phyloP scores from a whole-genome alignment of 2,329 filamentous ascomycete genomes.

The Bipolaris gigantea region DNA sequence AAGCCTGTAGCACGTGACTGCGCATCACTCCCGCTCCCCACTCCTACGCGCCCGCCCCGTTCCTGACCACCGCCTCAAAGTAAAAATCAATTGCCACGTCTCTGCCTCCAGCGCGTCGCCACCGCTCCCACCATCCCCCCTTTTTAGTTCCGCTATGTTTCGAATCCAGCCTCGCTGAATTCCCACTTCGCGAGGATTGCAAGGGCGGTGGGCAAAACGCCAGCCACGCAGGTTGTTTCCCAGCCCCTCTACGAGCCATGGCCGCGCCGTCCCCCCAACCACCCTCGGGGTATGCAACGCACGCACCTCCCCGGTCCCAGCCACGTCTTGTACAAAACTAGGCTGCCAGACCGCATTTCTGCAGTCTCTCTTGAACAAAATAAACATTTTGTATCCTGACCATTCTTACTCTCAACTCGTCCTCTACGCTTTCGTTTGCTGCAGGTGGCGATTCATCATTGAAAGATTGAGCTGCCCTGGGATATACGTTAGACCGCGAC shows the following conservation, averaged over 20 bases:
- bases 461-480: too few relatives aligned
- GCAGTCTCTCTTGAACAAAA: not conserved
- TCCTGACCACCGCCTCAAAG: not conserved
- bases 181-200: too few relatives aligned
- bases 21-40: conserved; percentile 1
- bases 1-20: conserved; percentile 15
- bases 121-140: not conserved
- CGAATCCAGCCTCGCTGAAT: conserved; percentile 19
- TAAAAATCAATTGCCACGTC: not conserved
- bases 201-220: not conserved
- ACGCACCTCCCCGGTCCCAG: conserved; percentile 19
- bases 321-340: conserved; percentile 35
- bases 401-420: not conserved
- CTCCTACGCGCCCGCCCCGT: not conserved
- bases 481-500: too few relatives aligned
- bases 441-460: too few relatives aligned
- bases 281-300: conserved; percentile 15
- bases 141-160: conserved; percentile 7
- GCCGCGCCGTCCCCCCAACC: conserved; percentile 23
- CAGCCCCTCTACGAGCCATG: conserved; percentile 12
- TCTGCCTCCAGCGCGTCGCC: not conserved
- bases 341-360: conserved; percentile 22
- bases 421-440: not conserved
- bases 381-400: not conserved
- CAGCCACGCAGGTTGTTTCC: conserved; percentile 14